These are phyloP conservation scores for Trichomonascus vanleenenianus DNA, from an alignment of 805 yeast species.

Conservation along the genomic window DNA sequence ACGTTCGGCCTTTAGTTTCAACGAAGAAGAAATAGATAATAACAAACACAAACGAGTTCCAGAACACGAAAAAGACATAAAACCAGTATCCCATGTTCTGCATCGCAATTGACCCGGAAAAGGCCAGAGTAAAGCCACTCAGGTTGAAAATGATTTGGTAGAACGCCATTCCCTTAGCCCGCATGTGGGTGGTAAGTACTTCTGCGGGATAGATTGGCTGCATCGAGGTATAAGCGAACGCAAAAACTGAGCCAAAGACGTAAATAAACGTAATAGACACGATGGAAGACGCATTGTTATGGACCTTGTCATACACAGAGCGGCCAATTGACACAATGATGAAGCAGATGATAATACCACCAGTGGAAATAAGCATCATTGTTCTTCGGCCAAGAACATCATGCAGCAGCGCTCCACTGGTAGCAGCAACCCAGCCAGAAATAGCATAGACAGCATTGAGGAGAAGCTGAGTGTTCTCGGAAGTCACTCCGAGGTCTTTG, in stretches of 20 bases:
- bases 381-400: slow-evolving; percentile 26
- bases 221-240: slow-evolving; percentile 31
- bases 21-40: slow-evolving; percentile 60
- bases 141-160: slow-evolving; percentile 24
- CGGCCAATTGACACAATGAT: slow-evolving; percentile 22
- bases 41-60: slow-evolving; percentile 23
- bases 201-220: slow-evolving; percentile 31
- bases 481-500: slow-evolving; percentile 6
- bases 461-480: neutral
- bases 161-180: slow-evolving; percentile 27
- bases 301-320: slow-evolving; percentile 16
- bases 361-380: slow-evolving; percentile 20
- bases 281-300: slow-evolving; percentile 15
- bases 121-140: slow-evolving; percentile 25
- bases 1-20: slow-evolving; percentile 70
- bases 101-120: slow-evolving; percentile 26
- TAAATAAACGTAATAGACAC: slow-evolving; percentile 16
- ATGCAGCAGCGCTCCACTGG: slow-evolving; percentile 18
- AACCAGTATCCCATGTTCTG: slow-evolving; percentile 27
- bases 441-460: slow-evolving; percentile 4
- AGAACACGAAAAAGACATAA: slow-evolving; percentile 28
- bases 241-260: slow-evolving; percentile 12
- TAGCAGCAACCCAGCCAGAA: slow-evolving; percentile 10
- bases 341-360: slow-evolving; percentile 20
- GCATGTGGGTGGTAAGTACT: slow-evolving; percentile 25